Evolutionary conservation across 1,139 yeast genomes (phyloP), one percentile per base, ranked within the genome.

Genomic region (Kazachstania sp.): DNA sequence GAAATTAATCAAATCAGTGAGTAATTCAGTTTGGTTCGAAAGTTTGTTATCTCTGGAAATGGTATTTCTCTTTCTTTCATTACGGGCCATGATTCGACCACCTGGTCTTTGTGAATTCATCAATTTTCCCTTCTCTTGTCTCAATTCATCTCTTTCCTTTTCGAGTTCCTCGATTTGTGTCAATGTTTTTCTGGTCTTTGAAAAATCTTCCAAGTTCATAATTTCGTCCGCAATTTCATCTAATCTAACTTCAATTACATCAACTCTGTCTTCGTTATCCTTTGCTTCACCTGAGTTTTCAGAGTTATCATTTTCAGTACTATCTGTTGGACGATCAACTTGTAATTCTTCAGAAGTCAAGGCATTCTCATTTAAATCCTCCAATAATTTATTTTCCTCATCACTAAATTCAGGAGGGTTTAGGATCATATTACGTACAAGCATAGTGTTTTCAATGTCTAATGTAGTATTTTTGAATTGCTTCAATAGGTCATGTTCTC

Each of bases 401-500:
- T 57, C 37, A 31, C 69, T 70, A 0, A 61, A 56, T 32, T 63
- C 67, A 44, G 73, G 76, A 37, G 73, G 54, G 50, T 45, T 30
- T 68, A 71, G 46, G 77, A 67, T 9, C 79, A 79, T 51, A 71
- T 77, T 46, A 72, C 95, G 75, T 1, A 86, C 77, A 16, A 67
- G 70, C 61, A 86, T 77, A 57, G 88, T 77, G 12, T 73, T 69
- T 19, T 65, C 60, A 16, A 90, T 74, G 18, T 76, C 74, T 11
- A 77, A 81, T 54, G 77, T 75, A 7, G 80, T 72, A 4, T 68
- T 67, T 9, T 65, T 54, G 45, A 88, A 65, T 58, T 86, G 95
- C 53, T 82, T 82, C 36, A 77, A 68, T 41, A 92, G 71, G 37
- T 70, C 72, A 9, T 80, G 72, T 61, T 92, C 98, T 41, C 96